phyloP scores from a whole-genome alignment of 2,329 filamentous ascomycete species.

The Penicillium decumbens region DNA sequence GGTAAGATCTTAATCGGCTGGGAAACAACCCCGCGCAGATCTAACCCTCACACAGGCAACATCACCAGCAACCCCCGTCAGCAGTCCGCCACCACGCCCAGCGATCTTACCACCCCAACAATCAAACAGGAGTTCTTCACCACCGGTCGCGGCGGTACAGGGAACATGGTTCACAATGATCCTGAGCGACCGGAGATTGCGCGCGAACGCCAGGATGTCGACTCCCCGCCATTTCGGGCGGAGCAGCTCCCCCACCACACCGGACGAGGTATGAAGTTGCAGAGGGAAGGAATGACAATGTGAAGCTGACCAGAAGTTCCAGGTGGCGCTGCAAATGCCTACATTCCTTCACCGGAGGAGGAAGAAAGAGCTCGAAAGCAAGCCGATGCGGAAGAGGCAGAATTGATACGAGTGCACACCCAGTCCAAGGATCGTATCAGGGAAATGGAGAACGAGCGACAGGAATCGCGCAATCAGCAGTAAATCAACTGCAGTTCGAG shows the following conservation, averaged over 20 bases:
- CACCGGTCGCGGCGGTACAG: constrained; percentile 80
- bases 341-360: constrained; percentile 26
- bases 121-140: constrained; percentile 82
- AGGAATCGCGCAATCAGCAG: constrained; percentile 16
- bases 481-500: not conserved
- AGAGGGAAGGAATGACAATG: not conserved
- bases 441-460: constrained; percentile 23
- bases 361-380: constrained; percentile 28
- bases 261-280: constrained; percentile 38
- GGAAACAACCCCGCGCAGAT: not conserved
- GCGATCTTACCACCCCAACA: constrained; percentile 73
- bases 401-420: constrained; percentile 31
- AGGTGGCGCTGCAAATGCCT: constrained; percentile 39
- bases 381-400: constrained; percentile 33
- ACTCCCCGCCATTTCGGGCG: constrained; percentile 45
- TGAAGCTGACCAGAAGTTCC: constrained; percentile 2
- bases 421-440: constrained; percentile 26
- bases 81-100: constrained; percentile 47
- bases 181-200: constrained; percentile 62
- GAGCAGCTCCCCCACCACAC: constrained; percentile 41
- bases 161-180: constrained; percentile 81
- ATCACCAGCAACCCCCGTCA: constrained; percentile 62
- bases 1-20: constrained; percentile 40
- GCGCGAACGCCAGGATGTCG: constrained; percentile 77
- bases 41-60: constrained; percentile 49